Conservation (phyloP, 306 rosid genomes). For the Acmispon strigosus region DNA sequence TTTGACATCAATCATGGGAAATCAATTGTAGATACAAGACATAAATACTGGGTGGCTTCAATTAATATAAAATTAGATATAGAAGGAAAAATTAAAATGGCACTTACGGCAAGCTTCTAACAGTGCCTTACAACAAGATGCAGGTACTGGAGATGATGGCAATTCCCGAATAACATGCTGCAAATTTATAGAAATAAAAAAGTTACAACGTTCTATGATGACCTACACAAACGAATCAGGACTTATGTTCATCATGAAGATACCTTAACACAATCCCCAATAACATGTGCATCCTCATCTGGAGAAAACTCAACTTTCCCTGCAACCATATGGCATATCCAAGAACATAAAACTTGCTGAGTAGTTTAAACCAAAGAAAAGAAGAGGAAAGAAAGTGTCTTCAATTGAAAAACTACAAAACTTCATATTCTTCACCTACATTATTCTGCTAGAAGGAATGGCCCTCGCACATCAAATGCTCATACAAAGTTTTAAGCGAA, state of each 20-base stretch:
- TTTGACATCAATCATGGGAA: not conserved
- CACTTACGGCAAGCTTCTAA: conserved; percentile 85
- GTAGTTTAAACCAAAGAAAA: not conserved
- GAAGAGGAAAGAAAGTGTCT: not conserved
- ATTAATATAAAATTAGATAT: not conserved
- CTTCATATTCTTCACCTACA: not conserved
- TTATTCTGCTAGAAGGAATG: not conserved
- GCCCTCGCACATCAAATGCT: not conserved
- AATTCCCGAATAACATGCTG: conserved; percentile 85
- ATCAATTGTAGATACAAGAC: not conserved
- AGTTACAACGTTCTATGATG: conserved; percentile 15
- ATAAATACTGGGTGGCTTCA: not conserved
- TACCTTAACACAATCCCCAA: conserved; percentile 95
- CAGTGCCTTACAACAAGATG: conserved; percentile 96
- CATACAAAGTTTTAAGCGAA: conserved; percentile 1
- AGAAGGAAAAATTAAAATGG: conserved; percentile 12
- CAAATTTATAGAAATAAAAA: conserved; percentile 16
- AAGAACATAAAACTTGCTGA: conserved; percentile 16
- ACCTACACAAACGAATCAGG: not conserved
- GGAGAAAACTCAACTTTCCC: conserved; percentile 83
- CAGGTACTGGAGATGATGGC: conserved; percentile 98
- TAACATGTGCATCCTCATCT: conserved; percentile 82
- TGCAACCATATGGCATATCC: conserved; percentile 38
- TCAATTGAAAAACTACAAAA: not conserved
- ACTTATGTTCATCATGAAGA: conserved; percentile 9